These are phyloP conservation scores for Aspergillus viridinutans DNA, from an alignment of 2,329 filamentous ascomycete species.

Conservation along the genomic window DNA sequence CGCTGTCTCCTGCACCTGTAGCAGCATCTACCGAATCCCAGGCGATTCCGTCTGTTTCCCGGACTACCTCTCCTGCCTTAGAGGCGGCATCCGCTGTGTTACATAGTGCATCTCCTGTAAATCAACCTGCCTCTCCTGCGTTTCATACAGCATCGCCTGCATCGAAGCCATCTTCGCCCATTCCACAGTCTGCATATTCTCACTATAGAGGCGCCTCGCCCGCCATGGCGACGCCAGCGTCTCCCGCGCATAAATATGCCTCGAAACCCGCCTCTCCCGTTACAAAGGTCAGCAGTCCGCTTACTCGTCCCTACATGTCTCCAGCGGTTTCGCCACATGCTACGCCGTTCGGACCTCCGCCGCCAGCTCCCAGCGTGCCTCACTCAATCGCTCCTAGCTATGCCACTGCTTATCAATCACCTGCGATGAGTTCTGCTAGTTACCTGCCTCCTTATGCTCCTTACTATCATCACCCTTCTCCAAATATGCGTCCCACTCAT, in stretches of 20 bases:
- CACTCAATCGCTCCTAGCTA: slow-evolving; percentile 25
- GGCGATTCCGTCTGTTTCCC: background rate
- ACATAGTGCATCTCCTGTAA: slow-evolving; percentile 4
- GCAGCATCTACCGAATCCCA: background rate
- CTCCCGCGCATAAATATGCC: slow-evolving; percentile 11
- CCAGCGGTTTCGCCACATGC: slow-evolving; percentile 33
- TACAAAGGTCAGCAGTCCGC: slow-evolving; percentile 33
- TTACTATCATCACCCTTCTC: slow-evolving; percentile 25
- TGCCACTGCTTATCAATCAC: slow-evolving; percentile 32
- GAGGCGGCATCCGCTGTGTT: slow-evolving; percentile 15
- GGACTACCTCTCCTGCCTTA: background rate
- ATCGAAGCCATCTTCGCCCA: background rate
- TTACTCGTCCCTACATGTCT: slow-evolving; percentile 35
- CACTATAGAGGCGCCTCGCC: slow-evolving; percentile 11
- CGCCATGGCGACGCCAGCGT: background rate
- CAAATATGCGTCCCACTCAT: slow-evolving; percentile 24
- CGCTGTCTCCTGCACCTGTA: slow-evolving; percentile 12
- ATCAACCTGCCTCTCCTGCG: slow-evolving; percentile 10
- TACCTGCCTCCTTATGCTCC: slow-evolving; percentile 30
- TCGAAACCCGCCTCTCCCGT: slow-evolving; percentile 25
- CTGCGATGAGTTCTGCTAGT: slow-evolving; percentile 32
- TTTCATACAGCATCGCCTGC: slow-evolving; percentile 3
- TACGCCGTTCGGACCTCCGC: slow-evolving; percentile 22
- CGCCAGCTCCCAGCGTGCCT: slow-evolving; percentile 18
- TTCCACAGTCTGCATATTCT: slow-evolving; percentile 6